These are phyloP conservation scores for Yamadazyma insecticola DNA, from an alignment of 805 yeast genomes.

Conservation along the genomic window DNA sequence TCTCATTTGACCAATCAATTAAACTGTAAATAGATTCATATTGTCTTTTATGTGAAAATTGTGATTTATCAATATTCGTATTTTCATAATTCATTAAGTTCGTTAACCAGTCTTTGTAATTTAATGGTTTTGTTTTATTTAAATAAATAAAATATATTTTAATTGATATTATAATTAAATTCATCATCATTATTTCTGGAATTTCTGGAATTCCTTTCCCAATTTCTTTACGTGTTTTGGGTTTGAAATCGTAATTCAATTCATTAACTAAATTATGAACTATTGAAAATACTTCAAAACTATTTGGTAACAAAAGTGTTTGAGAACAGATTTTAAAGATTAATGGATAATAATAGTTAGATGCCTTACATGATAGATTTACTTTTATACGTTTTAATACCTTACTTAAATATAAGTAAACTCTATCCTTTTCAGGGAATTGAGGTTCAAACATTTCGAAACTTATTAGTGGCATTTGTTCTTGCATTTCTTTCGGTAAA, in stretches of 20 bases:
- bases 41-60: constrained; percentile 6
- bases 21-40: constrained; percentile 21
- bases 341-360: constrained; percentile 28
- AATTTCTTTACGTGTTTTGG: not conserved
- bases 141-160: constrained; percentile 25
- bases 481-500: constrained; percentile 35
- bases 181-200: constrained; percentile 37
- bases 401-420: not conserved
- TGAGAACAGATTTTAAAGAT: constrained; percentile 40
- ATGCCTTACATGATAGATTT: too few relatives aligned
- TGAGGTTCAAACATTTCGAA: constrained; percentile 1
- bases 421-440: constrained; percentile 2
- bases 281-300: constrained; percentile 45
- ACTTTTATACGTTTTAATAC: too few relatives aligned
- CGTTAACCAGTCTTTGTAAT: constrained; percentile 13
- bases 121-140: constrained; percentile 13
- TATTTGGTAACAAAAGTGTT: constrained; percentile 39
- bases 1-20: constrained; percentile 43
- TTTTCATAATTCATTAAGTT: constrained; percentile 2
- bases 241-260: constrained; percentile 6
- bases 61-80: constrained; percentile 7
- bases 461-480: constrained; percentile 35
- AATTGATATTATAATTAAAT: constrained; percentile 26
- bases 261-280: constrained; percentile 17
- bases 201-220: constrained; percentile 7